Evolutionary conservation across 2,329 filamentous ascomycete genomes (phyloP), one percentile per base, ranked within the genome.

Genomic region (Lasiodiplodia sp.): DNA sequence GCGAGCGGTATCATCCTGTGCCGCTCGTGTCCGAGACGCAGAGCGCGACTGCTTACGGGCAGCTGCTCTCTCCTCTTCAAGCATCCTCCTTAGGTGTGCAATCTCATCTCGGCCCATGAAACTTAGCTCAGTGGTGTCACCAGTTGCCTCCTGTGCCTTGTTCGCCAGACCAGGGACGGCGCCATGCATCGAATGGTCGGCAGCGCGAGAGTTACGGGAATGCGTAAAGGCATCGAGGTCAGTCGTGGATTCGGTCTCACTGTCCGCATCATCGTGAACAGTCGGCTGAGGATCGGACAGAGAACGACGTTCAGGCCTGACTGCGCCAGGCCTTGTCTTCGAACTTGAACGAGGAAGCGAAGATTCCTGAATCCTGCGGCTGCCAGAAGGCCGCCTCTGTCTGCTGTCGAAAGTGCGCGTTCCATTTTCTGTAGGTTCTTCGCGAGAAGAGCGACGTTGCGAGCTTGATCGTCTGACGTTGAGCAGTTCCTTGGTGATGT

Each of bases 61-160:
- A 34, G 81, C 80, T 37, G 83, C 75, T 64, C 84, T 79, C 75
- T 88, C 86, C 69, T 86, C 83, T 73, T 89, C 87, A 7, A 89
- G 72, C 16, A 80, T 82, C 72, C 83, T 86, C 51, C 87, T 83
- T 62, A 89, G 78, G 53, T 82, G 80, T 37, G 84, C 83, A 72
- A 89, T 84, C 65, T 86, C 83, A 67, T 82, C 78, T 64, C 81
- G 81, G 73, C 87, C 83, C 69, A 88, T 82, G 69, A 84, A 83
- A 75, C 85, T 89, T 62, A 89, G 73, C 69, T 86, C 78, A 1
- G 87, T 89, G 57, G 87, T 71, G 53, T 79, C 76, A 23, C 67
- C 67, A 53, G 67, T 65, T 8, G 16, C 51, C 21, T 68, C 58
- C 7, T 56, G 58, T 3, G 23, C 31, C 47, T 55, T 40, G n/a